Evolutionary conservation across 2,329 filamentous ascomycete genomes (phyloP).

Genomic region (Xylariaceae sp.): DNA sequence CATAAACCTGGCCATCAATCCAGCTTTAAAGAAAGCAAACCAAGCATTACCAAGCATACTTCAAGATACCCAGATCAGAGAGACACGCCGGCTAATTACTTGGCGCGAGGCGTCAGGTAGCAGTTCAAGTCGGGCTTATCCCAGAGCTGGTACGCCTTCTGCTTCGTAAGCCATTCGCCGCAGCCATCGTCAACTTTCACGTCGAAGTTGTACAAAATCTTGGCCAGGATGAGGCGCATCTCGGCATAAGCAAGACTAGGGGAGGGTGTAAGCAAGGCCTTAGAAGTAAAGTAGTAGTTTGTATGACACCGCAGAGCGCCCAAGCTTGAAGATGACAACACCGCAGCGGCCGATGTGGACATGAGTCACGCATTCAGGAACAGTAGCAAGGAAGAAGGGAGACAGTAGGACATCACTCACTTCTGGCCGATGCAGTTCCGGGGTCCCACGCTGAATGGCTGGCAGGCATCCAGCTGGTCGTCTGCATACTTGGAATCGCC

Average conservation of each 20-base stretch:
- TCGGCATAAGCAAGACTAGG: conserved; percentile 32
- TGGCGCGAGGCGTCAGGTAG: conserved; percentile 9
- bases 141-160: conserved; percentile 25
- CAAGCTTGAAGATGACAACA: too few species aligned
- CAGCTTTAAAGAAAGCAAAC: too few species aligned
- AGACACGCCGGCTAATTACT: too few species aligned
- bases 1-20: too few species aligned
- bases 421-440: conserved; percentile 32
- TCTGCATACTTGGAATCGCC: conserved; percentile 17
- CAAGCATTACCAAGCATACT: too few species aligned
- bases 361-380: too few species aligned
- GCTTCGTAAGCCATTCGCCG: conserved; percentile 19
- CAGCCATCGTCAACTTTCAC: conserved; percentile 20
- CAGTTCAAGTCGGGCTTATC: conserved; percentile 24
- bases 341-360: too few species aligned
- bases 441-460: conserved; percentile 29
- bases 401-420: conserved; percentile 16
- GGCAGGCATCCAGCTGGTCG: conserved; percentile 25
- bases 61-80: too few species aligned
- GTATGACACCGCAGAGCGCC: too few species aligned
- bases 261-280: too few species aligned
- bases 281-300: too few species aligned
- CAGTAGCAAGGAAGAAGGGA: not conserved
- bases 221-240: conserved; percentile 30
- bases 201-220: conserved; percentile 30